Evolutionary conservation across 495 filamentous ascomycete genomes (phyloP).

Genomic region (Podospora australis): DNA sequence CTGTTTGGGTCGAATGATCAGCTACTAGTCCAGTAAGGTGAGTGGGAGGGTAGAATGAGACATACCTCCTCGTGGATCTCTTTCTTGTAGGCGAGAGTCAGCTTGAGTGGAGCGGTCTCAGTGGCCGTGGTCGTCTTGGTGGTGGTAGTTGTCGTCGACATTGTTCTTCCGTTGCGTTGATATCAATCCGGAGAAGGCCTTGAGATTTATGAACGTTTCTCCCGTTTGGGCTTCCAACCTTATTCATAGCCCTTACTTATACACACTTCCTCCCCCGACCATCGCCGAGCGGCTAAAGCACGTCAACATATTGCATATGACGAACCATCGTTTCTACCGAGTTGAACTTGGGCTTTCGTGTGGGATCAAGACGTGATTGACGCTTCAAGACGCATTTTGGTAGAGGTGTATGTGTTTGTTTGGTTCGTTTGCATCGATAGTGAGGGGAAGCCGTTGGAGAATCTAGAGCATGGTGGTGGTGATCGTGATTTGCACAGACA

Average conservation of each 20-base stretch:
- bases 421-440: background rate
- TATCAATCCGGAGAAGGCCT: too few species aligned
- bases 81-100: constrained; percentile 18
- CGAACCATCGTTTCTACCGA: constrained; percentile 4
- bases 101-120: constrained; percentile 11
- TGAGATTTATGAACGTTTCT: too few species aligned
- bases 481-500: constrained; percentile 20
- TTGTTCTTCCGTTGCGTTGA: constrained; percentile 1
- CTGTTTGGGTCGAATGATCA: constrained; percentile 16
- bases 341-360: too few species aligned
- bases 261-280: too few species aligned
- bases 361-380: too few species aligned
- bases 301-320: constrained; percentile 14
- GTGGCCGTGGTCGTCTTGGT: constrained; percentile 13
- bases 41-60: background rate
- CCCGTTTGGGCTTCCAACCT: too few species aligned
- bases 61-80: constrained; percentile 17
- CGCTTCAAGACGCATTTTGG: too few species aligned
- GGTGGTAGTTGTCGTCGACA: constrained; percentile 5
- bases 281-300: too few species aligned
- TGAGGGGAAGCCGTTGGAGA: constrained; percentile 1
- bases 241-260: too few species aligned
- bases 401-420: too few species aligned
- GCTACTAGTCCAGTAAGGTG: background rate
- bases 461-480: background rate